Percentiles rank a stretch among this genome's conserved stretches.
Conservation (phyloP, 179 eudicot genomes). For the Heliamphora ciliata region DNA sequence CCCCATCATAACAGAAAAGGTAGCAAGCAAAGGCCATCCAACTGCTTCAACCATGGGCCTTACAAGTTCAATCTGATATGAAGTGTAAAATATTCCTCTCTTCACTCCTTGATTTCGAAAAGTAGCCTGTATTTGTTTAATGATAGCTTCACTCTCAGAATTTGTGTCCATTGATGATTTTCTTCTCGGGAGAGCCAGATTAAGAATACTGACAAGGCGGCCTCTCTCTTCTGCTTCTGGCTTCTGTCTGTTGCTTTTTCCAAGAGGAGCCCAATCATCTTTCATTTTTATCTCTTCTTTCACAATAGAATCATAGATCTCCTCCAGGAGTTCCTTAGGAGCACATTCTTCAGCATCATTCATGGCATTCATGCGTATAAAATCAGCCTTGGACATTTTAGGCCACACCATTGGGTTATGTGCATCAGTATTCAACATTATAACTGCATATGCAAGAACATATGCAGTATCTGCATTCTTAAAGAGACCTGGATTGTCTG, state of each 20-base stretch:
- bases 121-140: conserved; percentile 73
- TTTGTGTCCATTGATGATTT: conserved; percentile 50
- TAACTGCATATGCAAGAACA: conserved; percentile 98
- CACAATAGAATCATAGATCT: conserved; percentile 87
- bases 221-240: conserved; percentile 86
- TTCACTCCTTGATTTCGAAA: conserved; percentile 61
- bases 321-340: conserved; percentile 76
- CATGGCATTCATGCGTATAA: conserved; percentile 65
- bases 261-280: conserved; percentile 49
- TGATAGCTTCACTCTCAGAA: conserved; percentile 77
- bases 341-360: conserved; percentile 84
- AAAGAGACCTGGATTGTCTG: conserved; percentile 85
- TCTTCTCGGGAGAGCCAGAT: conserved; percentile 79
- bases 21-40: conserved; percentile 98
- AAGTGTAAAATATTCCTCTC: conserved; percentile 79
- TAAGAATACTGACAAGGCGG: conserved; percentile 77
- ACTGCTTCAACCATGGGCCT: conserved; percentile 96
- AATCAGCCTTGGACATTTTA: conserved; percentile 93
- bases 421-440: conserved; percentile 94
- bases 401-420: conserved; percentile 96
- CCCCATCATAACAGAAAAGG: conserved; percentile 94
- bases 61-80: conserved; percentile 72
- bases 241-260: conserved; percentile 54
- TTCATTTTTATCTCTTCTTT: conserved; percentile 94
- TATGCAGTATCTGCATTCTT: conserved; percentile 97